Conservation (phyloP, 805 yeast genomes). For the Wickerhamia fluorescens region DNA sequence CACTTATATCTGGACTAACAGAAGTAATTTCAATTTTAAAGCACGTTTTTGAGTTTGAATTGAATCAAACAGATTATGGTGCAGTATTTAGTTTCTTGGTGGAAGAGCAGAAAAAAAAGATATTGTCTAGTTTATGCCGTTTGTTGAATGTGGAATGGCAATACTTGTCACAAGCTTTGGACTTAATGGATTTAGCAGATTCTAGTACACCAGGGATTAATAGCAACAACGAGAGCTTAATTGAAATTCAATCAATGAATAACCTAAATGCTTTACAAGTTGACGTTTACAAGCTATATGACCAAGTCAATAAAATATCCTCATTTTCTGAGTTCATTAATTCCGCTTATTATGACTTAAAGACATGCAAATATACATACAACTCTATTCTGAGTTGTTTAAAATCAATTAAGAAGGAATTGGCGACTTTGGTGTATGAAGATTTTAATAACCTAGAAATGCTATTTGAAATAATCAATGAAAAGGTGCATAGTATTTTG, state of each 20-base stretch:
- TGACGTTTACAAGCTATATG: conserved; percentile 13
- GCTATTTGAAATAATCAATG: too few relatives aligned
- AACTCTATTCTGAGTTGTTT: conserved; percentile 8
- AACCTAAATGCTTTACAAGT: conserved; percentile 18
- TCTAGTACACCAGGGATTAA: conserved; percentile 15
- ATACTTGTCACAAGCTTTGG: conserved; percentile 41
- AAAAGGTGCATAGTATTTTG: conserved; percentile 15
- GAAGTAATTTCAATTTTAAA: conserved; percentile 45
- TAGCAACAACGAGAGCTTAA: conserved; percentile 20
- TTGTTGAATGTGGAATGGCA: conserved; percentile 48
- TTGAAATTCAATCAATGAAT: conserved; percentile 20
- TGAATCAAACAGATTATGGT: conserved; percentile 23
- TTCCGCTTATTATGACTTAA: conserved; percentile 9
- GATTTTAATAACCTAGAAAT: conserved; percentile 11
- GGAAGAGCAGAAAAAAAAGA: conserved; percentile 19
- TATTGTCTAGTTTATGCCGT: conserved; percentile 25
- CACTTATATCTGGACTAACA: conserved; percentile 46
- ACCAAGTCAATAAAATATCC: conserved; percentile 12
- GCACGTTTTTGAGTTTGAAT: conserved; percentile 14
- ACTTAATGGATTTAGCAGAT: conserved; percentile 29
- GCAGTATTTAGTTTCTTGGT: conserved; percentile 39
- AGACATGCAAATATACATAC: conserved; percentile 10
- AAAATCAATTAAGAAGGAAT: conserved; percentile 9
- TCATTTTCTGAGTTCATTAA: conserved; percentile 11
- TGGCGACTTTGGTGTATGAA: conserved; percentile 10